Percentiles rank a stretch among this genome's conserved stretches.
Evolutionary conservation across 768 basidiomycete species (phyloP).

Genomic region (Russula sp.): DNA sequence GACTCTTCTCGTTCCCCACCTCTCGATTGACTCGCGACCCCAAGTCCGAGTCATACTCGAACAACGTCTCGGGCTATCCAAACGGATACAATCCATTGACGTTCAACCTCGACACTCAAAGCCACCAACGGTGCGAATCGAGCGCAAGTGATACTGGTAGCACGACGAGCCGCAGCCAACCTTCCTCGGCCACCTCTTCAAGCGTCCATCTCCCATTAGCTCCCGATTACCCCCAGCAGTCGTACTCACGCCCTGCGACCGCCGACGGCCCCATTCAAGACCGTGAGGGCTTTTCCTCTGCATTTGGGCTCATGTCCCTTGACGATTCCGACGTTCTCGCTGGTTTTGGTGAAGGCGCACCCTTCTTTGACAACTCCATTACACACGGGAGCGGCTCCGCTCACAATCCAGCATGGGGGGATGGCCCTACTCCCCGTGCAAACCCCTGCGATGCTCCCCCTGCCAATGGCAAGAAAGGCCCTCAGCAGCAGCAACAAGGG

Average conservation of each 20-base stretch:
- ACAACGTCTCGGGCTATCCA: not conserved
- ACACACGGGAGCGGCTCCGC: slow-evolving; percentile 7
- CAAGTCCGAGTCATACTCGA: slow-evolving; percentile 12
- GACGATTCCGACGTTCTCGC: slow-evolving; percentile 68
- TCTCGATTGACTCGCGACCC: slow-evolving; percentile 9
- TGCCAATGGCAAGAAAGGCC: slow-evolving; percentile 23
- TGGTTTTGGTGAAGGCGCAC: slow-evolving; percentile 51
- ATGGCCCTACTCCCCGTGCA: slow-evolving; percentile 21
- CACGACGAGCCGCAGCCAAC: slow-evolving; percentile 38
- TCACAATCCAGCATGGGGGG: slow-evolving; percentile 17
- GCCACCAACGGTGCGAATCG: slow-evolving; percentile 25
- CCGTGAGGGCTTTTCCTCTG: slow-evolving; percentile 33
- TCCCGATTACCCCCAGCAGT: slow-evolving; percentile 24
- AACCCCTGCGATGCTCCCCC: slow-evolving; percentile 16
- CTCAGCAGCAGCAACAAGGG: slow-evolving; percentile 19
- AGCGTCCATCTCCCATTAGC: slow-evolving; percentile 44
- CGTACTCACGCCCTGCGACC: slow-evolving; percentile 25
- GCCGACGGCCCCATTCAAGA: slow-evolving; percentile 20
- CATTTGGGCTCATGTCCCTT: slow-evolving; percentile 71
- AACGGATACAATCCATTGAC: slow-evolving; percentile 22
- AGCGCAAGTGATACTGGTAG: slow-evolving; percentile 41
- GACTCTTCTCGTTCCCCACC: not conserved
- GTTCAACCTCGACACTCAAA: slow-evolving; percentile 24
- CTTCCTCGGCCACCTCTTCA: slow-evolving; percentile 52
- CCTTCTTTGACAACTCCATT: slow-evolving; percentile 46